phyloP scores from a whole-genome alignment of 768 basidiomycete genomes.

The Cystofilobasidium ferigula region DNA sequence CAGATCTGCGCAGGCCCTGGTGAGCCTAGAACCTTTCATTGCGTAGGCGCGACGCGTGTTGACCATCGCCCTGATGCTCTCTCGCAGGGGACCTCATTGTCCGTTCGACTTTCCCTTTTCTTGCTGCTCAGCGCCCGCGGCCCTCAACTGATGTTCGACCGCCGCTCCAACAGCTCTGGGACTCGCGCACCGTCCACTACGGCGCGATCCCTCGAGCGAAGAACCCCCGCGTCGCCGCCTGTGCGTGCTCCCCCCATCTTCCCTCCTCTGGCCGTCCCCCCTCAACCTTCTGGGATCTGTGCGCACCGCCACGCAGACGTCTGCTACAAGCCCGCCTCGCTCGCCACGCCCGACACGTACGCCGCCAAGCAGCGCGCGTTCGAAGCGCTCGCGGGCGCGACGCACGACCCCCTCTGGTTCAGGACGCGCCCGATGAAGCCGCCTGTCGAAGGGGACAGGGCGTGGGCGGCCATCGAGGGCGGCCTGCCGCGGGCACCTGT shows the following conservation, averaged over 20 bases:
- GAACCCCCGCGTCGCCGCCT: conserved; percentile 31
- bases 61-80: too few species aligned
- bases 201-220: conserved; percentile 28
- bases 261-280: neutral
- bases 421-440: neutral
- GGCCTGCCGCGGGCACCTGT: neutral
- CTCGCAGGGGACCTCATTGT: too few species aligned
- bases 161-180: too few species aligned
- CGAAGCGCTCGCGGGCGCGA: neutral
- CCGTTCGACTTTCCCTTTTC: conserved; percentile 6
- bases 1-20: too few species aligned
- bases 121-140: neutral
- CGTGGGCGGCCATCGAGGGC: neutral
- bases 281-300: too few species aligned
- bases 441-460: neutral
- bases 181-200: conserved; percentile 29
- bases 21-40: too few species aligned
- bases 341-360: conserved; percentile 2
- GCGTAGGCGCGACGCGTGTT: too few species aligned
- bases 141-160: too few species aligned
- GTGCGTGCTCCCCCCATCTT: conserved; percentile 18
- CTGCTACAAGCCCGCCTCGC: conserved; percentile 25
- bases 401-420: conserved; percentile 1
- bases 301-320: neutral
- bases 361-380: conserved; percentile 7